phyloP scores from a whole-genome alignment of 2,329 filamentous ascomycete genomes.

The Arthrobotrys pseudoclavata region DNA sequence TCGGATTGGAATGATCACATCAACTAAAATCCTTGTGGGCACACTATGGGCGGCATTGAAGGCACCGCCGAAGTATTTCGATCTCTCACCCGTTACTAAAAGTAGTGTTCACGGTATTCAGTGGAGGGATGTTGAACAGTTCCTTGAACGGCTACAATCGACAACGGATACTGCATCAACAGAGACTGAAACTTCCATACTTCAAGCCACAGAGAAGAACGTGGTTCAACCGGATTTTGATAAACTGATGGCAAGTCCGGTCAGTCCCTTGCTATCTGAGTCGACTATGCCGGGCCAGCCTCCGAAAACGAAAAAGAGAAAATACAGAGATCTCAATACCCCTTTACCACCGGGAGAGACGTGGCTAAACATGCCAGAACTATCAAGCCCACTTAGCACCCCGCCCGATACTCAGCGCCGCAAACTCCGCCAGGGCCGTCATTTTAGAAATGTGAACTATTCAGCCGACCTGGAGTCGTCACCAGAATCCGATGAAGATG shows the following conservation, averaged over 20 bases:
- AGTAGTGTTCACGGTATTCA: background rate
- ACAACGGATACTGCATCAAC: background rate
- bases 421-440: background rate
- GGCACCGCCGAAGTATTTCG: background rate
- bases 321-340: background rate
- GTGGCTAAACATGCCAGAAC: background rate
- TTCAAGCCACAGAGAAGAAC: background rate
- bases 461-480: background rate
- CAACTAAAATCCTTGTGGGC: background rate
- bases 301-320: background rate
- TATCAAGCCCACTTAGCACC: background rate
- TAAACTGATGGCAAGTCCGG: background rate
- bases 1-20: background rate
- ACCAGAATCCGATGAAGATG: background rate
- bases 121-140: background rate
- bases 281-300: background rate
- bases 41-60: background rate
- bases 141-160: background rate
- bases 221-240: background rate
- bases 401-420: background rate
- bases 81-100: background rate
- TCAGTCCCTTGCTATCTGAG: background rate
- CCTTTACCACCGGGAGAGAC: background rate
- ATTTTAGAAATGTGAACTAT: background rate
- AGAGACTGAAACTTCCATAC: background rate